phyloP scores from a whole-genome alignment of 345 rosid genomes.

The Lepidium aucheri region DNA sequence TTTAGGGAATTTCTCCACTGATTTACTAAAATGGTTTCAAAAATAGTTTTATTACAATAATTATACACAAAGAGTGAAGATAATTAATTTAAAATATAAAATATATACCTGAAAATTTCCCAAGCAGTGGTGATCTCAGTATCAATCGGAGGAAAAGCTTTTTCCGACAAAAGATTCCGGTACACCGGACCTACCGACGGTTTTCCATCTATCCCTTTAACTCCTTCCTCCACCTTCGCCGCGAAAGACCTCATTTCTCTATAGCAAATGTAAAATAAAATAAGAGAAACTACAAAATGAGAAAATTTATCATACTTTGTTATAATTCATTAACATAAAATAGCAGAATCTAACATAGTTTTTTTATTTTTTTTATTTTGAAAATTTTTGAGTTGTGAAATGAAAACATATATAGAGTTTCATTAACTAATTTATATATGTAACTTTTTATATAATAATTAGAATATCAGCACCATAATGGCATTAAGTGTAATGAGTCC shows the following conservation, averaged over 20 bases:
- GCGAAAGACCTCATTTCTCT: slow-evolving; percentile 57
- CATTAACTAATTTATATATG: no score
- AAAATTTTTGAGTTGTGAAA: no score
- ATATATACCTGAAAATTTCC: slow-evolving; percentile 72
- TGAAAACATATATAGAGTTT: no score
- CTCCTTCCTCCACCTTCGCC: slow-evolving; percentile 71
- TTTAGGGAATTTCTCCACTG: slow-evolving; percentile 50
- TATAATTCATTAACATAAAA: not conserved
- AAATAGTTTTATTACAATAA: not conserved
- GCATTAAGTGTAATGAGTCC: slow-evolving; percentile 17
- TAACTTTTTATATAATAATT: no score
- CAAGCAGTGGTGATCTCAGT: slow-evolving; percentile 49
- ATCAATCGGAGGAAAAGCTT: slow-evolving; percentile 58
- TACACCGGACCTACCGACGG: slow-evolving; percentile 81
- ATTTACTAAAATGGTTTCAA: slow-evolving; percentile 33
- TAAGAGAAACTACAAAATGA: not conserved
- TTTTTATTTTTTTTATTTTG: no score
- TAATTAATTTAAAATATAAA: not conserved
- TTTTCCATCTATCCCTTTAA: slow-evolving; percentile 60
- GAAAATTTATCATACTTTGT: not conserved
- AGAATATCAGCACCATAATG: not conserved
- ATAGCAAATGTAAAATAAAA: not conserved
- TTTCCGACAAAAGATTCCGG: slow-evolving; percentile 57
- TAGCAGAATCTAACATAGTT: not conserved
- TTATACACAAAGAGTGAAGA: not conserved